These are phyloP conservation scores for Acacia acuminata DNA, from an alignment of 306 rosid genomes.

Conservation along the genomic window DNA sequence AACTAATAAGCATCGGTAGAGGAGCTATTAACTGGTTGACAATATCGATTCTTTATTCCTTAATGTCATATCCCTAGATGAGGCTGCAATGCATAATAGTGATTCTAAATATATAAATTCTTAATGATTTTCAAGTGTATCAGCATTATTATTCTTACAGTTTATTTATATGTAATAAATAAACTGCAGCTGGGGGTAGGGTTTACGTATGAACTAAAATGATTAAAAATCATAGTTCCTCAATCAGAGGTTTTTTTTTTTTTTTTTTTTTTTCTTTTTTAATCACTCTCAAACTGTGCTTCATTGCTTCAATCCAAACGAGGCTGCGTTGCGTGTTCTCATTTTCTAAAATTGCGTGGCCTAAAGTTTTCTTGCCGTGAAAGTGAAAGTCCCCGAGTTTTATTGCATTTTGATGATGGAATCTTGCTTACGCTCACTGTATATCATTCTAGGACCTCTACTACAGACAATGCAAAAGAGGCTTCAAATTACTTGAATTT, in stretches of 20 bases:
- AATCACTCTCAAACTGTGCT: not conserved
- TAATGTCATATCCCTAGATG: constrained; percentile 6
- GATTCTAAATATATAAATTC: not conserved
- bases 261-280: too few relatives aligned
- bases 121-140: constrained; percentile 11
- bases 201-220: not conserved
- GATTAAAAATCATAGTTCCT: not conserved
- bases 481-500: not conserved
- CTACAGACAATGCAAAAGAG: not conserved
- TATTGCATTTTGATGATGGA: not conserved
- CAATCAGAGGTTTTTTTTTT: not conserved
- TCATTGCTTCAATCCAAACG: not conserved
- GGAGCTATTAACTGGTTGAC: constrained; percentile 14
- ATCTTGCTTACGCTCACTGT: not conserved
- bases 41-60: constrained; percentile 36
- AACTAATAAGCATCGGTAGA: constrained; percentile 9
- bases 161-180: too few relatives aligned
- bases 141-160: not conserved
- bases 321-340: not conserved
- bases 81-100: constrained; percentile 11
- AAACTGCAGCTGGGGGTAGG: too few relatives aligned
- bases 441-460: not conserved
- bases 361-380: not conserved
- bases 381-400: not conserved
- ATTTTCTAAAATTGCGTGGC: not conserved